Evolutionary conservation across 257 asterid genomes (phyloP).

Genomic region (Capsicum rhomboideum): DNA sequence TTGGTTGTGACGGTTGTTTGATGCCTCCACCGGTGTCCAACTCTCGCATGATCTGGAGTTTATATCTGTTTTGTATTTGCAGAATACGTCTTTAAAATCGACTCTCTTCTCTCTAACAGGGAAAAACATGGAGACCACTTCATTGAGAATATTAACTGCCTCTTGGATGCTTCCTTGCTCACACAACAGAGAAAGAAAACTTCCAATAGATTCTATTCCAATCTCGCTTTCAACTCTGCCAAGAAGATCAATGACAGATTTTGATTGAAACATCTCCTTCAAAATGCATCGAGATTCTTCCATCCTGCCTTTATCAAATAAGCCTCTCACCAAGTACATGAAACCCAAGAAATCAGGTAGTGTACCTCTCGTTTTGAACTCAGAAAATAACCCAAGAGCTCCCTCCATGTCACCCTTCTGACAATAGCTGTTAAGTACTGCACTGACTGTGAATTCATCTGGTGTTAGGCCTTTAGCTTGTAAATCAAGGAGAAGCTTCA

Average conservation of each 20-base stretch:
- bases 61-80: slow-evolving; percentile 5
- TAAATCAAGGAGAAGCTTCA: slow-evolving; percentile 49
- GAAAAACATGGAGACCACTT: slow-evolving; percentile 47
- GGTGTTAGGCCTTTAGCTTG: slow-evolving; percentile 45
- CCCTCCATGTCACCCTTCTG: slow-evolving; percentile 84
- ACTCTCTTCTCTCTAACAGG: slow-evolving; percentile 8
- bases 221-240: slow-evolving; percentile 35
- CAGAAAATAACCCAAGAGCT: slow-evolving; percentile 54
- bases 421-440: slow-evolving; percentile 65
- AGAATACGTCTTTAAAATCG: slow-evolving; percentile 6
- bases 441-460: slow-evolving; percentile 71
- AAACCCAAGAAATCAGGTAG: slow-evolving; percentile 81
- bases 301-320: slow-evolving; percentile 90
- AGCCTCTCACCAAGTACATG: slow-evolving; percentile 58
- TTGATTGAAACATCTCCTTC: slow-evolving; percentile 68
- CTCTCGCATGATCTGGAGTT: slow-evolving; percentile 11
- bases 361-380: slow-evolving; percentile 40
- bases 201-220: slow-evolving; percentile 53
- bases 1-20: not conserved
- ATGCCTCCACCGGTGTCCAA: slow-evolving; percentile 11
- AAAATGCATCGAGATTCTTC: slow-evolving; percentile 78
- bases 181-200: slow-evolving; percentile 50
- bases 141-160: slow-evolving; percentile 66
- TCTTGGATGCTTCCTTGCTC: slow-evolving; percentile 73
- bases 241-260: slow-evolving; percentile 45